Evolutionary conservation across 2,329 filamentous ascomycete genomes (phyloP).

Genomic region (Aspergillus texensis): DNA sequence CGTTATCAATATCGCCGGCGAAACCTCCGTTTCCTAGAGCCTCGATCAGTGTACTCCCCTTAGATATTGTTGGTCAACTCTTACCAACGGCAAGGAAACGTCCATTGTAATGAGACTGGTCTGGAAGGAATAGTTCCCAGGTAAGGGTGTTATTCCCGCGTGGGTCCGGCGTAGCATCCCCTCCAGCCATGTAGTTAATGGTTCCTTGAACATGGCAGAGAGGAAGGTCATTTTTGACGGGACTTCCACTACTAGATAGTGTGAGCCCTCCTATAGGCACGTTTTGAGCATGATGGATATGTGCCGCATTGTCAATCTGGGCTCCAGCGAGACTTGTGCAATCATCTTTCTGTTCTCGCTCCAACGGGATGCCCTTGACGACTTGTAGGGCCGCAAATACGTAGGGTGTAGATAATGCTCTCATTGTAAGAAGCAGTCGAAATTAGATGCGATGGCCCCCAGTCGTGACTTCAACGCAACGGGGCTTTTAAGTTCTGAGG

Average conservation of each 20-base stretch:
- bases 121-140: not conserved
- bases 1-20: not conserved
- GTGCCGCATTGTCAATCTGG: not conserved
- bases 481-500: too few relatives aligned
- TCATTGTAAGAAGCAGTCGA: not conserved
- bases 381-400: not conserved
- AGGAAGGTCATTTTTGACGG: not conserved
- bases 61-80: fast-evolving
- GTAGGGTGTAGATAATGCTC: fast-evolving
- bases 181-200: not conserved
- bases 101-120: not conserved
- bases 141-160: not conserved
- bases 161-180: not conserved
- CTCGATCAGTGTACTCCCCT: too few relatives aligned
- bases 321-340: not conserved
- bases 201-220: not conserved
- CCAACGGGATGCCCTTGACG: not conserved
- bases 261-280: not conserved
- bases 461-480: too few relatives aligned
- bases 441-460: too few relatives aligned
- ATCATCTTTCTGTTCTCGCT: not conserved
- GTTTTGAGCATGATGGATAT: not conserved
- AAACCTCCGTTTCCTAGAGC: not conserved
- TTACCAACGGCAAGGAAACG: not conserved
- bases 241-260: not conserved